Percentiles rank a stretch among this genome's conserved stretches.
Evolutionary conservation across 1,284 basidiomycete species (phyloP).

Genomic region (Cutaneotrichosporon dermatis): DNA sequence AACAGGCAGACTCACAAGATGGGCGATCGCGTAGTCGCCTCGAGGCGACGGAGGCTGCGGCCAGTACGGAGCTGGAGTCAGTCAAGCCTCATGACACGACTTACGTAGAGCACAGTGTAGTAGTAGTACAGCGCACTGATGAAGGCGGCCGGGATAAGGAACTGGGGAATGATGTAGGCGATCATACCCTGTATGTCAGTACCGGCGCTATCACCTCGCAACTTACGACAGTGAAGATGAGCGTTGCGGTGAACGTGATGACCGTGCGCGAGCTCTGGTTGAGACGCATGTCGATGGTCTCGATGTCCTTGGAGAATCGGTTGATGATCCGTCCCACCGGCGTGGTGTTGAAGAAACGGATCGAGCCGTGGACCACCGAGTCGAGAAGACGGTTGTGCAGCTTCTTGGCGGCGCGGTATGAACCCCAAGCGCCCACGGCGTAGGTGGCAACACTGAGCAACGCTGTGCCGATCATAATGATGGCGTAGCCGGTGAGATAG

Average conservation of each 20-base stretch:
- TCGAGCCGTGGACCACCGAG: conserved; percentile 34
- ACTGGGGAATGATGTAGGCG: conserved; percentile 65
- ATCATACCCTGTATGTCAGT: conserved; percentile 29
- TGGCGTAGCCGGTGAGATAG: conserved; percentile 49
- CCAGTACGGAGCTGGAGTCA: conserved; percentile 55
- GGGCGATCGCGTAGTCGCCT: conserved; percentile 50
- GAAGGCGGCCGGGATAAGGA: conserved; percentile 65
- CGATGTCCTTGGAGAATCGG: conserved; percentile 73
- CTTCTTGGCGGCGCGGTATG: conserved; percentile 54
- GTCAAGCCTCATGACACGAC: neutral
- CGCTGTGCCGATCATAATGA: conserved; percentile 34
- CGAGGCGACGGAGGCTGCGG: conserved; percentile 71
- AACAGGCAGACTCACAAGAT: conserved; percentile 33
- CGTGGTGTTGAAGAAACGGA: conserved; percentile 48
- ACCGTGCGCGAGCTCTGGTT: conserved; percentile 66
- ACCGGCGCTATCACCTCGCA: neutral
- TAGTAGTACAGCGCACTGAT: conserved; percentile 60
- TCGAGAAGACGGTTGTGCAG: conserved; percentile 43
- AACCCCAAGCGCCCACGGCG: conserved; percentile 48
- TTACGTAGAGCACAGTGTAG: conserved; percentile 62
- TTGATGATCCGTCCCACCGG: conserved; percentile 63
- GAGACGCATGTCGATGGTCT: conserved; percentile 70
- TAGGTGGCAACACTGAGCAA: conserved; percentile 38
- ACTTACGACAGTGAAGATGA: conserved; percentile 59
- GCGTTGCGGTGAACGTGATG: conserved; percentile 65